phyloP scores from a whole-genome alignment of 768 basidiomycete genomes.

The Udeniomyces megalosporus region DNA sequence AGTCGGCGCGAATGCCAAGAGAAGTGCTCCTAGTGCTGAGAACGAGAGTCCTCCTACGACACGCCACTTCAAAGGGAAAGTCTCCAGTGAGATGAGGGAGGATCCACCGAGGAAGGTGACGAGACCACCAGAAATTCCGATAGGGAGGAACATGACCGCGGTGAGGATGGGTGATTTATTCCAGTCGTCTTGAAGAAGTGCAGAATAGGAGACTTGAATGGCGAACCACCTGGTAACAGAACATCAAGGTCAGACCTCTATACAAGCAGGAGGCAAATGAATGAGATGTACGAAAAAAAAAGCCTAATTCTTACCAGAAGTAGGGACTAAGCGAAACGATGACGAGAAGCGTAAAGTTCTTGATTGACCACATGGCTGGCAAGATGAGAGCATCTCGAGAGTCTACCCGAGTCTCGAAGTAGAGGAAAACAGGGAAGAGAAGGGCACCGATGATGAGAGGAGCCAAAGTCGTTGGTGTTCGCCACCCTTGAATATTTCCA shows the following conservation, averaged over 20 bases:
- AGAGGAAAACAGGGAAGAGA: constrained; percentile 21
- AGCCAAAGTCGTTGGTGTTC: constrained; percentile 18
- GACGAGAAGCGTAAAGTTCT: constrained; percentile 22
- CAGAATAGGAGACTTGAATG: not conserved
- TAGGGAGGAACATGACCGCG: not conserved
- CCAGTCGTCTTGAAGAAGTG: constrained; percentile 5
- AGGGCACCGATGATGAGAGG: constrained; percentile 19
- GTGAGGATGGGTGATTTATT: not conserved
- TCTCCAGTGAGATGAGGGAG: not conserved
- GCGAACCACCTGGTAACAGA: too few species aligned
- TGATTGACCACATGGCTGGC: constrained; percentile 11
- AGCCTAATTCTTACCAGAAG: constrained; percentile 20
- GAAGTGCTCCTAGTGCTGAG: not conserved
- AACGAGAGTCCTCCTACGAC: not conserved
- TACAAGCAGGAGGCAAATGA: not conserved
- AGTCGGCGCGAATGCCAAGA: not conserved
- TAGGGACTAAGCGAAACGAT: constrained; percentile 19
- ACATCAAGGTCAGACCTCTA: not conserved
- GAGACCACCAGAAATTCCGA: not conserved
- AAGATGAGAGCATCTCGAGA: constrained; percentile 1
- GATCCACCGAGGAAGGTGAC: not conserved
- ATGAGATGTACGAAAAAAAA: not conserved
- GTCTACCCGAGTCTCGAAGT: constrained; percentile 14
- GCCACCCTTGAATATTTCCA: constrained; percentile 22
- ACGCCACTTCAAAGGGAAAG: not conserved